Percentiles rank a stretch among this genome's conserved stretches.
Evolutionary conservation across 805 yeast genomes (phyloP).

Genomic region (Cyberlindnera bimundalis): DNA sequence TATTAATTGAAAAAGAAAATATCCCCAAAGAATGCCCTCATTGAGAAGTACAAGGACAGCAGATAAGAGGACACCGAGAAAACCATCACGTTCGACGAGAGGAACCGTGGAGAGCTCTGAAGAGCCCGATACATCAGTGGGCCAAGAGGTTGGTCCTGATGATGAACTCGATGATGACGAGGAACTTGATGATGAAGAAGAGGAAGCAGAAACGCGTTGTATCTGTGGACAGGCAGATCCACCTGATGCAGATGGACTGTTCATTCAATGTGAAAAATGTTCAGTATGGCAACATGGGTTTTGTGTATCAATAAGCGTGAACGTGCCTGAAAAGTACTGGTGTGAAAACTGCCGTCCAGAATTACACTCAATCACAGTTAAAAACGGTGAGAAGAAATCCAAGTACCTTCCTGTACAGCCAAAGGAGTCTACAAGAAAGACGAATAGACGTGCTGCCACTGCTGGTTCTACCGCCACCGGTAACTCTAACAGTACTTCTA

Average conservation of each 20-base stretch:
- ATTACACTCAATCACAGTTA: conserved; percentile 56
- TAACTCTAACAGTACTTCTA: not conserved
- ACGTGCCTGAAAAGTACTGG: conserved; percentile 91
- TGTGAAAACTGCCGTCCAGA: conserved; percentile 92
- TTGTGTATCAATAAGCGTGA: conserved; percentile 81
- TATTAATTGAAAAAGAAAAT: no score
- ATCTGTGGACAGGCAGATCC: conserved; percentile 43
- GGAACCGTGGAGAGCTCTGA: conserved; percentile 2
- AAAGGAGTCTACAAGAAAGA: conserved; percentile 29
- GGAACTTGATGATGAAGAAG: conserved; percentile 32
- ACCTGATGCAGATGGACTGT: conserved; percentile 55
- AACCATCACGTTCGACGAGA: conserved; percentile 1
- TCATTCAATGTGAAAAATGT: conserved; percentile 85
- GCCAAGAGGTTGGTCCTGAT: not conserved
- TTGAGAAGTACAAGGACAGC: conserved; percentile 25
- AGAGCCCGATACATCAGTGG: conserved; percentile 1
- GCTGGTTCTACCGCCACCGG: conserved; percentile 14
- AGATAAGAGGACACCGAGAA: conserved; percentile 5
- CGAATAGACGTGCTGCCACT: conserved; percentile 7
- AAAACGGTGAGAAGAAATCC: conserved; percentile 45
- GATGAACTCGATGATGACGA: conserved; percentile 18
- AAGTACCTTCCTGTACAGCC: conserved; percentile 46
- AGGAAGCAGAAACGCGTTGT: conserved; percentile 44
- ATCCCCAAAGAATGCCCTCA: conserved; percentile 17
- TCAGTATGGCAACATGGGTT: conserved; percentile 97